Base-by-base conservation (phyloP, 306 rosid species). In the Citrullus amarus region DNA sequence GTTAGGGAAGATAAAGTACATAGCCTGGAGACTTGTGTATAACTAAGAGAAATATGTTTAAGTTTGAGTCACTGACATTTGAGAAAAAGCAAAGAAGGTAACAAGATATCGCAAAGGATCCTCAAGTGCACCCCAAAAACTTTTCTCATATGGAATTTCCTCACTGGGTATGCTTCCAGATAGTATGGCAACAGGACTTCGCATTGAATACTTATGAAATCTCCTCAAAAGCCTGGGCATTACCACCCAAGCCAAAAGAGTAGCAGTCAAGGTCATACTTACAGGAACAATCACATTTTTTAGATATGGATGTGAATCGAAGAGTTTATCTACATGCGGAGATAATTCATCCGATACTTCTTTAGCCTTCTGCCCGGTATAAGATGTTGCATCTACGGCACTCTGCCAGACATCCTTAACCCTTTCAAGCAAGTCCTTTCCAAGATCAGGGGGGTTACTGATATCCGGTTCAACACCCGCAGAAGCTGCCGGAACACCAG, bases 71-170 rank as follows among this genome's bases (percentile, higher is more conserved):
- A 90, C 96, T 84, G 53, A 95, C 99, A 92, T 88, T 80, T 92
- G 96, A 43, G 99, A 82, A 80, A 91, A 92, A 80, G 96, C 91
- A 83, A 91, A 80, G 82, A 95, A 95, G 63, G 97, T 92, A 71
- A 90, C 78, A 22, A 92, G 82, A 77, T 92, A 95, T 80, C 97
- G 86, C 76, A 92, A 82, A 36, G 97, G 99, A 68, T 89, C 97
- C 85, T 95, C 97, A 84, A 95, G 78, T 76, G 99, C 97, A 85
- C 96, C 96, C 97, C 93, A 95, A 85, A 92, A 80, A 80, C 93
- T 91, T 85, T 88, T 88, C 86, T 92, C 97, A 39, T 91, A 95
- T 5, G 97, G 90, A 84, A 89, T 82, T 20, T 84, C 79, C 78
- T 82, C 88, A 66, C 36, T 78, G 28, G 57, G 76, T 32, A 67